Conservation (phyloP, 2,329 filamentous ascomycete species). For the Ophiocordyceps sinensis region DNA sequence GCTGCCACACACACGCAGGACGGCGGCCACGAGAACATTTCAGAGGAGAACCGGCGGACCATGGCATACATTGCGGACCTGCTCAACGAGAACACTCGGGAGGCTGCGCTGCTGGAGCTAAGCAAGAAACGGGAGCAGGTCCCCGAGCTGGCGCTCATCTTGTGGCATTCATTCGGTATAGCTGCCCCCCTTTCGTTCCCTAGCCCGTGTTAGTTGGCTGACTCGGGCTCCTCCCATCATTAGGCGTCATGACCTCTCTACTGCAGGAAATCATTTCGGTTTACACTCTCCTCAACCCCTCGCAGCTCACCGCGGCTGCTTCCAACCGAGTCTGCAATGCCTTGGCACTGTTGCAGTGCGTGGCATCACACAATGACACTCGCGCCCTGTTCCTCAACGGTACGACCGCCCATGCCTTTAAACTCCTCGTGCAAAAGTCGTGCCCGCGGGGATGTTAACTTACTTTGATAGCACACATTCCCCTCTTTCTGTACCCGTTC, state of each 20-base stretch:
- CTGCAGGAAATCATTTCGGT: conserved; percentile 98
- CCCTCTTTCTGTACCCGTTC: conserved; percentile 94
- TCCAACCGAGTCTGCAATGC: conserved; percentile 97
- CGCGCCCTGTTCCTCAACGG: conserved; percentile 86
- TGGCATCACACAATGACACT: conserved; percentile 94
- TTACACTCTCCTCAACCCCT: conserved; percentile 91
- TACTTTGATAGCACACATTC: conserved; percentile 64
- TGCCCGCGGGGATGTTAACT: neutral
- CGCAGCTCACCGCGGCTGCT: conserved; percentile 91
- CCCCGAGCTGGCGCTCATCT: conserved; percentile 83
- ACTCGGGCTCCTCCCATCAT: neutral
- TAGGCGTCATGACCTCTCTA: conserved; percentile 97
- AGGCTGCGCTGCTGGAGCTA: conserved; percentile 82
- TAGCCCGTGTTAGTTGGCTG: neutral
- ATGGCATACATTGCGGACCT: conserved; percentile 86
- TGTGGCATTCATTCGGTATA: conserved; percentile 96
- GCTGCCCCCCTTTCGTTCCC: conserved; percentile 12
- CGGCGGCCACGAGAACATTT: conserved; percentile 50
- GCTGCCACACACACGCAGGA: conserved; percentile 38
- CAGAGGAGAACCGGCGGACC: conserved; percentile 86
- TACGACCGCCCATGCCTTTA: conserved; percentile 24
- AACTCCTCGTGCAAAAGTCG: too few species aligned
- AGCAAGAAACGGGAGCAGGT: conserved; percentile 99
- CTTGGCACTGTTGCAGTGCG: conserved; percentile 86
- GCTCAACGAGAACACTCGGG: conserved; percentile 72